phyloP scores from a whole-genome alignment of 495 filamentous ascomycete genomes.

The Aspergillus incahuasiensis region DNA sequence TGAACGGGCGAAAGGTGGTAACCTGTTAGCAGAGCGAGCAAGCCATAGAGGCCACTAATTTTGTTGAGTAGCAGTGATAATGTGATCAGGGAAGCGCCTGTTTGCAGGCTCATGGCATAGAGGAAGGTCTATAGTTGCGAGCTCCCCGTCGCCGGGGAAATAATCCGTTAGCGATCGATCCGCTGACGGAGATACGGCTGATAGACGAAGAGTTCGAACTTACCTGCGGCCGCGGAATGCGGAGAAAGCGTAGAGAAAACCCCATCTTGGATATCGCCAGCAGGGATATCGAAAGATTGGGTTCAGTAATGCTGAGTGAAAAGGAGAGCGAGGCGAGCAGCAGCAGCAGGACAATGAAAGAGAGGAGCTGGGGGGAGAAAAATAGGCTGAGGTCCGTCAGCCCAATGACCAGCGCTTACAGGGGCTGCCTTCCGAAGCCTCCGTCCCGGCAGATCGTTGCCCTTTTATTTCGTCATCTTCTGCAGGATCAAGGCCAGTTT shows the following conservation, averaged over 20 bases:
- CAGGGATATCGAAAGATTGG: conserved; percentile 5
- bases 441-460: conserved; percentile 11
- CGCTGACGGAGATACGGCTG: not conserved
- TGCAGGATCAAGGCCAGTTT: not conserved
- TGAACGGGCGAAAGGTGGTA: conserved; percentile 62
- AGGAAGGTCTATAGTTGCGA: conserved; percentile 63
- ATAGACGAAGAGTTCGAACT: conserved; percentile 15
- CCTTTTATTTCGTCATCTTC: conserved; percentile 6
- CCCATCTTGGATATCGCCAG: conserved; percentile 36
- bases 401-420: conserved; percentile 13
- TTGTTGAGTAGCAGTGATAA: conserved; percentile 82
- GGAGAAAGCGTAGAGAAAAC: conserved; percentile 44
- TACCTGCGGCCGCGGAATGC: conserved; percentile 58
- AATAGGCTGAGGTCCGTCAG: conserved; percentile 21
- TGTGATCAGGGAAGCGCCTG: conserved; percentile 75
- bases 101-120: conserved; percentile 77
- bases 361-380: conserved; percentile 11
- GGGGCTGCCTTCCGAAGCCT: conserved; percentile 21
- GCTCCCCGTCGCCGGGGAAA: conserved; percentile 19
- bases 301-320: not conserved
- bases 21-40: conserved; percentile 80
- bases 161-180: conserved; percentile 12
- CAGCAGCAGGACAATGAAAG: conserved; percentile 11
- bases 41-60: conserved; percentile 78
- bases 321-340: conserved; percentile 14